Evolutionary conservation across 768 basidiomycete species (phyloP).

Genomic region (Pulveroboletus sp.): DNA sequence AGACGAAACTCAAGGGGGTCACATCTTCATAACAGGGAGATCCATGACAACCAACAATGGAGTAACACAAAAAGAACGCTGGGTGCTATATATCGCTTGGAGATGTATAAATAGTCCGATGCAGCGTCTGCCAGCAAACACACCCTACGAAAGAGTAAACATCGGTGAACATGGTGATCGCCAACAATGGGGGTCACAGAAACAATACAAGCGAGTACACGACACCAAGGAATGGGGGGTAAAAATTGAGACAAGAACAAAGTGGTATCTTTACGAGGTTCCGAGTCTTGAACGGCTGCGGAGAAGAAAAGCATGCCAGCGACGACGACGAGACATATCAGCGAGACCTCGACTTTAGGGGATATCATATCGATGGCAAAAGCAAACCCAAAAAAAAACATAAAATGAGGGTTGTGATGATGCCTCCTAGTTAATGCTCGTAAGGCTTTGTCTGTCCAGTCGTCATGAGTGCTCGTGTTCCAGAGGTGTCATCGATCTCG

Average conservation of each 20-base stretch:
- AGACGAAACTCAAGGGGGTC: too few relatives aligned
- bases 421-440: background rate
- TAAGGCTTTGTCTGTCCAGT: background rate
- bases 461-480: background rate
- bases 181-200: too few relatives aligned
- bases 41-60: background rate
- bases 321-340: background rate
- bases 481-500: background rate
- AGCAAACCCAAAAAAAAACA: background rate
- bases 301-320: background rate
- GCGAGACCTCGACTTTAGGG: background rate
- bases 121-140: too few relatives aligned
- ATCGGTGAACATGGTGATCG: too few relatives aligned
- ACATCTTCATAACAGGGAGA: background rate
- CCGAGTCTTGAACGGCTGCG: conserved; percentile 4
- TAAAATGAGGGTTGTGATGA: background rate
- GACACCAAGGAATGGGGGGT: background rate
- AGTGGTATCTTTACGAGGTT: conserved; percentile 14
- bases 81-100: background rate
- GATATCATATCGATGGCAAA: background rate
- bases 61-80: too few relatives aligned
- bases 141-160: too few relatives aligned
- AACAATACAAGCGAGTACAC: background rate
- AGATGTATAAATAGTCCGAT: too few relatives aligned
- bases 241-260: too few relatives aligned